These are phyloP conservation scores for Neonectria ditissima DNA, from an alignment of 2,329 filamentous ascomycete species.

Conservation along the genomic window DNA sequence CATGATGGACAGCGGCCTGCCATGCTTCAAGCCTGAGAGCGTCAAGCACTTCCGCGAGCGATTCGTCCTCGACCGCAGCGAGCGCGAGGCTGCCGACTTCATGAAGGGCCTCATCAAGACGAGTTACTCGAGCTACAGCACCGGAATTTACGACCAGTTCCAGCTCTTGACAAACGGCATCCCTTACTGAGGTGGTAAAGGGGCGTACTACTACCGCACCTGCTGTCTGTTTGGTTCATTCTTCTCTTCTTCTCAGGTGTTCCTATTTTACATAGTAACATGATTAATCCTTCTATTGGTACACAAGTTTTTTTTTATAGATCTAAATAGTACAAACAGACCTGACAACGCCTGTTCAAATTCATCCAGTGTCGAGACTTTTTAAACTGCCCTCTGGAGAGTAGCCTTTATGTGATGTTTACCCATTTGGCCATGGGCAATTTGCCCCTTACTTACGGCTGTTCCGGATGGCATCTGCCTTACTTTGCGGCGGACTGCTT, in stretches of 20 bases:
- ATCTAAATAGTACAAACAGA: constrained; percentile 8
- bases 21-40: constrained; percentile 97
- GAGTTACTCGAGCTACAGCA: constrained; percentile 91
- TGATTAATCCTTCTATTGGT: constrained; percentile 16
- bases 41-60: constrained; percentile 92
- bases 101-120: constrained; percentile 91
- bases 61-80: constrained; percentile 91
- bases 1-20: constrained; percentile 96
- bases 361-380: neutral
- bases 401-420: neutral
- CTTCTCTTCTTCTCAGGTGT: neutral
- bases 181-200: constrained; percentile 74
- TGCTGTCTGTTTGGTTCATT: constrained; percentile 5
- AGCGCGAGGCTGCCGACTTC: constrained; percentile 93
- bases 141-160: constrained; percentile 97
- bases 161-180: constrained; percentile 98
- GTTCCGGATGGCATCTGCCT: neutral
- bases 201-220: neutral
- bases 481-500: constrained; percentile 44
- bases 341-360: neutral
- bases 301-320: constrained; percentile 16
- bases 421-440: neutral
- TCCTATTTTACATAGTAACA: constrained; percentile 8
- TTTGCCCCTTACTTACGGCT: constrained; percentile 1
- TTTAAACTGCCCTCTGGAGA: neutral